phyloP scores from a whole-genome alignment of 1,284 basidiomycete species.

The Neonothopanus nambi region DNA sequence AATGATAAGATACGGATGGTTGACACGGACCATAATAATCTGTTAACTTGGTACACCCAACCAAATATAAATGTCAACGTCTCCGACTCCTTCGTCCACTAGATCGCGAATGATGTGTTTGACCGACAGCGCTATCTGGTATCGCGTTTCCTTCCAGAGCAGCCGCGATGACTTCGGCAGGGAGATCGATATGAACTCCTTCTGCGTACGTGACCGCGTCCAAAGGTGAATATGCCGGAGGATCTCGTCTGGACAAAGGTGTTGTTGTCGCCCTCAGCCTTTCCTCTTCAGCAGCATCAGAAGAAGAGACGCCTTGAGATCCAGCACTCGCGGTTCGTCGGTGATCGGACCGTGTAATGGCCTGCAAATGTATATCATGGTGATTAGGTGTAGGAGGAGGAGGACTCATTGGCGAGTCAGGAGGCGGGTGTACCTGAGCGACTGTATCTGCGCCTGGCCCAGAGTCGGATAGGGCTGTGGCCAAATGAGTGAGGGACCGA shows the following conservation, averaged over 20 bases:
- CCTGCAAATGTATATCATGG: slow-evolving; percentile 76
- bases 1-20: slow-evolving; percentile 6
- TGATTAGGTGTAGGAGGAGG: slow-evolving; percentile 79
- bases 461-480: slow-evolving; percentile 53
- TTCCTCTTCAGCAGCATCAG: slow-evolving; percentile 24
- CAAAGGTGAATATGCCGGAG: slow-evolving; percentile 80
- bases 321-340: slow-evolving; percentile 32
- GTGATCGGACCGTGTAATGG: slow-evolving; percentile 48
- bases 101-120: slow-evolving; percentile 46
- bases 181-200: slow-evolving; percentile 79
- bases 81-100: slow-evolving; percentile 62
- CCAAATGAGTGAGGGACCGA: slow-evolving; percentile 62
- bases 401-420: slow-evolving; percentile 70
- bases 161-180: slow-evolving; percentile 79
- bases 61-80: slow-evolving; percentile 33
- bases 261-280: slow-evolving; percentile 22
- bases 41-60: not conserved
- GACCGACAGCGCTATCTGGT: slow-evolving; percentile 56
- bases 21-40: slow-evolving; percentile 13
- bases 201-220: slow-evolving; percentile 79
- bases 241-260: slow-evolving; percentile 53
- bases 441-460: slow-evolving; percentile 53
- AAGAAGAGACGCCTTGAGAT: slow-evolving; percentile 9
- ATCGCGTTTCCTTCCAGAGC: slow-evolving; percentile 69
- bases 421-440: slow-evolving; percentile 70